Conservation (phyloP, 2,329 filamentous ascomycete genomes). For the Volutella citrinella region DNA sequence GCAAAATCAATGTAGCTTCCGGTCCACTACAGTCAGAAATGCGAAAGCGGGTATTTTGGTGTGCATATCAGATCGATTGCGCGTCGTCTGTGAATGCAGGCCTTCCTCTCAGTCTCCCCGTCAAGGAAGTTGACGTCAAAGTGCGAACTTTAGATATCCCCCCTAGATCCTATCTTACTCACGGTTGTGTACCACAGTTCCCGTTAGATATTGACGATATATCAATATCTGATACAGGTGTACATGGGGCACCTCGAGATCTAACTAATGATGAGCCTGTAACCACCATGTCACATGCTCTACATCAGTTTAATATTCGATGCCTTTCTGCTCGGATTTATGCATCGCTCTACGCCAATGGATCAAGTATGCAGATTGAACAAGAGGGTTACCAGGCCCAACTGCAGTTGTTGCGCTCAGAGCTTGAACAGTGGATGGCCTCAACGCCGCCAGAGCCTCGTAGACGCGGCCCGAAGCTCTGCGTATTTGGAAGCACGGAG, state of each 20-base stretch:
- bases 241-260: background rate
- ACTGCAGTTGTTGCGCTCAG: slow-evolving; percentile 1
- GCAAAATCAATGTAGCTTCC: background rate
- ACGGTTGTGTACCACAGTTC: too few species aligned
- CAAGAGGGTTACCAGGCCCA: background rate
- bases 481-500: slow-evolving; percentile 3
- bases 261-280: background rate
- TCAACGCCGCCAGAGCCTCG: slow-evolving; percentile 1
- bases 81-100: slow-evolving; percentile 3
- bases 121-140: slow-evolving; percentile 9
- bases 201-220: slow-evolving; percentile 8
- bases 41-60: slow-evolving; percentile 8
- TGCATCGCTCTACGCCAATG: slow-evolving; percentile 4
- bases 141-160: background rate
- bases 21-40: slow-evolving; percentile 2
- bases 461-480: background rate
- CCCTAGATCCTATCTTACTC: background rate
- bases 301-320: slow-evolving; percentile 7
- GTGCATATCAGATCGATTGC: slow-evolving; percentile 9
- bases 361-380: too few species aligned
- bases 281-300: slow-evolving; percentile 3
- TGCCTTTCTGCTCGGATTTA: slow-evolving; percentile 7
- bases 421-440: slow-evolving; percentile 8
- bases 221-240: background rate
- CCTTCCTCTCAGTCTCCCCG: slow-evolving; percentile 4